phyloP scores from a whole-genome alignment of 1,284 basidiomycete species.

The Jaminaea rosea region DNA sequence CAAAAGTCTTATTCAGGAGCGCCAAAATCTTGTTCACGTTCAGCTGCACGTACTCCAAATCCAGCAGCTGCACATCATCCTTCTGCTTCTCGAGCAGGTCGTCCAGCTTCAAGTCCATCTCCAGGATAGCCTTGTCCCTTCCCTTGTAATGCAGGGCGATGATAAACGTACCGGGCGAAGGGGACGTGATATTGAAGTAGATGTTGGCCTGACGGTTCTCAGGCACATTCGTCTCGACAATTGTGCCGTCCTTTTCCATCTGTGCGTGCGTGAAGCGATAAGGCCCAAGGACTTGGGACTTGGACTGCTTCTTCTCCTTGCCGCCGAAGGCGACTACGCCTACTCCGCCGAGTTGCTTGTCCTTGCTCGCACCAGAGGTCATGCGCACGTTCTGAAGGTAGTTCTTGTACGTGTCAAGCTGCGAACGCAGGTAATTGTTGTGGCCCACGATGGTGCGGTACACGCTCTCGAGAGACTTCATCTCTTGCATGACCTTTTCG shows the following conservation, averaged over 20 bases:
- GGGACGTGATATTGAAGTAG: constrained; percentile 96
- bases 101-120: constrained; percentile 99
- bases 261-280: constrained; percentile 96
- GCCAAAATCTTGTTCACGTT: constrained; percentile 90
- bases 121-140: constrained; percentile 95
- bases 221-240: constrained; percentile 95
- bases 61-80: constrained; percentile 88
- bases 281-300: constrained; percentile 79
- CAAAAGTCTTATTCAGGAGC: constrained; percentile 52
- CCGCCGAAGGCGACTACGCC: constrained; percentile 92
- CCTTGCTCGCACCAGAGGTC: constrained; percentile 52
- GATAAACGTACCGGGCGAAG: constrained; percentile 94
- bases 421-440: constrained; percentile 89
- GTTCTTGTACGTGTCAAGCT: constrained; percentile 98
- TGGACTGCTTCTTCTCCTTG: constrained; percentile 85
- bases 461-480: constrained; percentile 81
- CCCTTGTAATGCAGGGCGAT: constrained; percentile 98
- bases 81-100: constrained; percentile 97
- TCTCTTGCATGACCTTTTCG: constrained; percentile 90
- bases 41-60: constrained; percentile 93
- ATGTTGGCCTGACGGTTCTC: constrained; percentile 89
- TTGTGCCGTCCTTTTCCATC: constrained; percentile 98
- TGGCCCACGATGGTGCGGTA: constrained; percentile 99
- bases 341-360: constrained; percentile 62
- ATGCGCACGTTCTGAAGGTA: constrained; percentile 95